Base-by-base conservation (phyloP, 441 rosid genomes). In the Adansonia rubrostipa region DNA sequence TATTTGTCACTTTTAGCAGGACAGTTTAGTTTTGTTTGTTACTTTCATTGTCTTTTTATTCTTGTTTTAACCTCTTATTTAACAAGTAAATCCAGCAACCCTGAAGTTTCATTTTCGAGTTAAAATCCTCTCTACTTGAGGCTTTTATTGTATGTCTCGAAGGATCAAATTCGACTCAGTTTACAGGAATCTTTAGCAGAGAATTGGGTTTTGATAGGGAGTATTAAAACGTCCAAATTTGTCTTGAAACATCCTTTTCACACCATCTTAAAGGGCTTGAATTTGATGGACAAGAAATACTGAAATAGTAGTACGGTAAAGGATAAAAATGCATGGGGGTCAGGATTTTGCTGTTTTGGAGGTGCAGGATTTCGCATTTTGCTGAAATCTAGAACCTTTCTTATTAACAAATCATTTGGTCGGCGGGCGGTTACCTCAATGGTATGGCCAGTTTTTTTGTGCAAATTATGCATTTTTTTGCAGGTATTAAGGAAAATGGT, bases 401-500 rank as follows among this genome's bases (percentile, higher is more conserved):
- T 77, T 80, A 76, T 76, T 60, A 71, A 72, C 65, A 71, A 67
- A 78, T 69, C 22, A 82, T 33, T 48, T 64, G 77, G 85, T 80
- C 80, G 40, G 65, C 40, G 65, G 85, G 87, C 87, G 81, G 86
- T 82, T 86, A 77, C 81, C 58, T 71, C 56, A 75, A 56, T 72
- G 75, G 71, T 15, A 69, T 17, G 8, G 60, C 73, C 64, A 77
- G 69, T 42, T 54, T 70, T 70, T 72, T 77, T 77, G 79, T 72
- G 78, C 61, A 77, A 82, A 19, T 75, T 74, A 68, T 63, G 74
- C 79, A 60, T 24, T 24, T 24, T 78, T 78, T 81, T 68, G 82
- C 90, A 74, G 87, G 80, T 77, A 83, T 87, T 84, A 76, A 81
- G 93, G 90, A 24, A 81, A 76, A 84, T 79, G 89, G 89, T 88